These are phyloP conservation scores for Thermothelomyces thermophilus DNA, from an alignment of 2,329 filamentous ascomycete species.

Conservation along the genomic window DNA sequence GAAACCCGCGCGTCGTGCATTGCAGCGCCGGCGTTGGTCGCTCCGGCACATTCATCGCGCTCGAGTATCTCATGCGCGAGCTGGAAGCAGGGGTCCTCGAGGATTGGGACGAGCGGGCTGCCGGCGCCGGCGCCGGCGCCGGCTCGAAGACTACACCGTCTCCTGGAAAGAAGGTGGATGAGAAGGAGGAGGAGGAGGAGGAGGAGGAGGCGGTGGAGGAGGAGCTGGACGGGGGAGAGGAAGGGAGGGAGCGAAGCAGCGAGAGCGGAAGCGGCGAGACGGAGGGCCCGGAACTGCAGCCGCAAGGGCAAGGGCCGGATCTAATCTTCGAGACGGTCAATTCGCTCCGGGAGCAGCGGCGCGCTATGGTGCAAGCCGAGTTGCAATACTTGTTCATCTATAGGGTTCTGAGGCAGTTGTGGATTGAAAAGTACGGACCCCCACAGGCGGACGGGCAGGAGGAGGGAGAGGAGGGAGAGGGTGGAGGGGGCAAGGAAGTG, in stretches of 20 bases:
- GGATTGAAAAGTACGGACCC: slow-evolving; percentile 57
- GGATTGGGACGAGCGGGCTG: slow-evolving; percentile 31
- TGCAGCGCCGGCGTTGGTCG: slow-evolving; percentile 91
- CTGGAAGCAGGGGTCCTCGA: slow-evolving; percentile 66
- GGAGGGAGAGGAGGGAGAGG: slow-evolving; percentile 20
- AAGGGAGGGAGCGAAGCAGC: neutral
- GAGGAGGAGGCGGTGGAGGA: neutral
- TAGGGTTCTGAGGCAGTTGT: slow-evolving; percentile 69
- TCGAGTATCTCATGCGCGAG: slow-evolving; percentile 86
- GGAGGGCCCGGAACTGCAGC: neutral
- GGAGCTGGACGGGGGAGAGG: neutral
- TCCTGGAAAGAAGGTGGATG: neutral
- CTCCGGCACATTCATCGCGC: slow-evolving; percentile 89
- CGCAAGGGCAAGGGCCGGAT: slow-evolving; percentile 39
- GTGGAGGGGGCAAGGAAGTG: slow-evolving; percentile 20
- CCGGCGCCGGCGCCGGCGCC: neutral
- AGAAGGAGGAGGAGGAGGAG: neutral
- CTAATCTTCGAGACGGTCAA: slow-evolving; percentile 75
- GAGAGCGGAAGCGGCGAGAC: slow-evolving; percentile 4
- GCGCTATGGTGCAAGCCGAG: slow-evolving; percentile 92
- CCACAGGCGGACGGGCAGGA: neutral
- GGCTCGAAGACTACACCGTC: too few relatives aligned
- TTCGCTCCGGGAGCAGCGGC: slow-evolving; percentile 73
- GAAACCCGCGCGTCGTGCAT: slow-evolving; percentile 74
- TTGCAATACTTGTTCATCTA: slow-evolving; percentile 84